Evolutionary conservation across 2,329 filamentous ascomycete genomes (phyloP).

Genomic region (Sporothrix euskadiensis): DNA sequence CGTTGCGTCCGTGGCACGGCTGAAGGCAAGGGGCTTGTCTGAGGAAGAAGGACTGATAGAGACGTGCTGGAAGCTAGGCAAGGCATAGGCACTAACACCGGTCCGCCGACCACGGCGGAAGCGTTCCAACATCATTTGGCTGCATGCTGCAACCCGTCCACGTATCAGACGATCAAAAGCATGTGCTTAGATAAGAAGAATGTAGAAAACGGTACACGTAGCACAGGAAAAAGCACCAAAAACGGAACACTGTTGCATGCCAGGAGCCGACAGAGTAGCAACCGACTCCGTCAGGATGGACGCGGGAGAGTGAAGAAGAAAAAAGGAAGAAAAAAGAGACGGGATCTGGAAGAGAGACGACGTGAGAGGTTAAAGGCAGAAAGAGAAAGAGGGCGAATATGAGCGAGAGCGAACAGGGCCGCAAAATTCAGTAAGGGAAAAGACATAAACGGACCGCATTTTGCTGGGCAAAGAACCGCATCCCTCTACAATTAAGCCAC

Average conservation of each 20-base stretch:
- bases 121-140: neutral
- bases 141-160: neutral
- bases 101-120: slow-evolving; percentile 10
- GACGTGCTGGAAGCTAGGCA: neutral
- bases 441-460: neutral
- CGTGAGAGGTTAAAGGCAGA: neutral
- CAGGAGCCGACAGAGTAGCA: neutral
- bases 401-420: neutral
- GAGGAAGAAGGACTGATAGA: neutral
- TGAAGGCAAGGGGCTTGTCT: neutral
- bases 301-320: neutral
- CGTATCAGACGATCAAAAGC: neutral
- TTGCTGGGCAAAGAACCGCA: neutral
- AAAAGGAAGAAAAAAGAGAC: neutral
- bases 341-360: neutral
- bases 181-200: neutral
- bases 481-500: neutral
- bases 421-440: too few species aligned
- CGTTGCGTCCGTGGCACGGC: neutral
- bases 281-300: neutral
- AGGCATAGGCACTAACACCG: neutral
- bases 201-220: neutral
- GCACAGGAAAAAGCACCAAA: neutral
- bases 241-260: slow-evolving; percentile 1
- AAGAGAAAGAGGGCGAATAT: neutral